These are phyloP conservation scores for Chaetomium fimeti DNA, from an alignment of 495 filamentous ascomycete species.

Conservation along the genomic window DNA sequence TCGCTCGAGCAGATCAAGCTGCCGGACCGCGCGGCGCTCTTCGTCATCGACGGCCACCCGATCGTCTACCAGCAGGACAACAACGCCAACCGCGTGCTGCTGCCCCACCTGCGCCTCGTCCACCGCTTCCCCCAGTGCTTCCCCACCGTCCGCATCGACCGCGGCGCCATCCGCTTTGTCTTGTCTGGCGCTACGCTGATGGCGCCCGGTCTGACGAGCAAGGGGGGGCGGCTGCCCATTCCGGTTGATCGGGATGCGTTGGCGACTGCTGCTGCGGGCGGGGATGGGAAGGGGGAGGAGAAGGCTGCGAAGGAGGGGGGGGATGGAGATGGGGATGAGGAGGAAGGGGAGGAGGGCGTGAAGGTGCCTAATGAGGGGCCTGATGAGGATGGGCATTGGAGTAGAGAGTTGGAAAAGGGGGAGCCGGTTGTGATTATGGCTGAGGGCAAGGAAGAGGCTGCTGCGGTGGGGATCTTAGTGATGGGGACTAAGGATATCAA, in stretches of 20 bases:
- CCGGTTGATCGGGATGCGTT: constrained; percentile 34
- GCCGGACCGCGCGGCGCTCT: constrained; percentile 84
- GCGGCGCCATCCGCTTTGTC: constrained; percentile 96
- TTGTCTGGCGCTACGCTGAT: constrained; percentile 89
- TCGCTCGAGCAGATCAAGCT: constrained; percentile 89
- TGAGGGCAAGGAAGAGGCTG: constrained; percentile 91
- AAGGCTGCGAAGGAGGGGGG: constrained; percentile 17
- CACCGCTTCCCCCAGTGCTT: constrained; percentile 70
- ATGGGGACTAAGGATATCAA: constrained; percentile 90
- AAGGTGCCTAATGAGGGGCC: constrained; percentile 45
- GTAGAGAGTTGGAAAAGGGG: constrained; percentile 65
- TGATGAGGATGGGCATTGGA: constrained; percentile 52
- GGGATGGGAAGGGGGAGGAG: constrained; percentile 16
- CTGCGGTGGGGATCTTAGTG: constrained; percentile 80
- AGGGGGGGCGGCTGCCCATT: constrained; percentile 70
- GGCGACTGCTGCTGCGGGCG: constrained; percentile 56
- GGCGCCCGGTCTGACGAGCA: constrained; percentile 84
- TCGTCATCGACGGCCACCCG: constrained; percentile 70
- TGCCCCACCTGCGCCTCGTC: constrained; percentile 74
- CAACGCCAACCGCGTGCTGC: constrained; percentile 66
- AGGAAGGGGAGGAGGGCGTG: constrained; percentile 34
- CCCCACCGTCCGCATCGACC: constrained; percentile 71
- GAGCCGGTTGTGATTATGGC: constrained; percentile 83
- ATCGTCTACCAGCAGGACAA: constrained; percentile 93
- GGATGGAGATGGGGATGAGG: constrained; percentile 25